Conservation (phyloP, 805 yeast genomes). For the Metschnikowia aberdeeniae region DNA sequence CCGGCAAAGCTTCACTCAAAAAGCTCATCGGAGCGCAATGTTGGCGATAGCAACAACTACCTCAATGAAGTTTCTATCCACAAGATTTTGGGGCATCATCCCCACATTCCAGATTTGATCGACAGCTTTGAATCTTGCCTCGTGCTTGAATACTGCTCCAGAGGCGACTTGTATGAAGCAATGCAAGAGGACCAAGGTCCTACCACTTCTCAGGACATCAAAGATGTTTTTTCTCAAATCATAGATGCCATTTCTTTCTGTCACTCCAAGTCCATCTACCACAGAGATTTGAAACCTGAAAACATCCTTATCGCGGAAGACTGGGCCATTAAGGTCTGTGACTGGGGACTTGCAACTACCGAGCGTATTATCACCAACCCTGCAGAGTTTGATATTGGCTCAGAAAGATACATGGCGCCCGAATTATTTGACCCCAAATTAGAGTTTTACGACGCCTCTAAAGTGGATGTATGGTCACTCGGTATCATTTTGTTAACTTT, state of each 20-base stretch:
- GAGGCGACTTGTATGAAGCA: constrained; percentile 85
- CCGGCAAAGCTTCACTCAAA: constrained; percentile 32
- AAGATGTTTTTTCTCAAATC: constrained; percentile 50
- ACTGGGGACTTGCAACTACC: constrained; percentile 58
- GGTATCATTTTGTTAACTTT: constrained; percentile 80
- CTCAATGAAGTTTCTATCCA: constrained; percentile 66
- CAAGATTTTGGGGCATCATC: constrained; percentile 50
- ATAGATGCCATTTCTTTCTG: constrained; percentile 49
- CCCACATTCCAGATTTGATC: constrained; percentile 43
- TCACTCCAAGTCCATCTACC: constrained; percentile 46
- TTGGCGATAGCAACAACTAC: constrained; percentile 46
- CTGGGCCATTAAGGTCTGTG: constrained; percentile 55
- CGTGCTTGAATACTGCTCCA: constrained; percentile 73
- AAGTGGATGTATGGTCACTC: constrained; percentile 85
- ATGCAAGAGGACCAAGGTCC: constrained; percentile 66
- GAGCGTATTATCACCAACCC: constrained; percentile 51
- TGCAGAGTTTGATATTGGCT: constrained; percentile 71
- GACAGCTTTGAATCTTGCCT: constrained; percentile 52
- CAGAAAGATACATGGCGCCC: constrained; percentile 94
- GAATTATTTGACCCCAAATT: constrained; percentile 66
- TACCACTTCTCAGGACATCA: constrained; percentile 49
- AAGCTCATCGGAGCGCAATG: constrained; percentile 8
- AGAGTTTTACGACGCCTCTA: constrained; percentile 68
- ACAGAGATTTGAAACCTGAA: constrained; percentile 57
- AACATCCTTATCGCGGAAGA: constrained; percentile 47